A percentile compares a stretch with the other conserved stretches of the same genome.
phyloP scores from a whole-genome alignment of 2,329 filamentous ascomycete genomes.

The Rhexocercosporidium sp. region DNA sequence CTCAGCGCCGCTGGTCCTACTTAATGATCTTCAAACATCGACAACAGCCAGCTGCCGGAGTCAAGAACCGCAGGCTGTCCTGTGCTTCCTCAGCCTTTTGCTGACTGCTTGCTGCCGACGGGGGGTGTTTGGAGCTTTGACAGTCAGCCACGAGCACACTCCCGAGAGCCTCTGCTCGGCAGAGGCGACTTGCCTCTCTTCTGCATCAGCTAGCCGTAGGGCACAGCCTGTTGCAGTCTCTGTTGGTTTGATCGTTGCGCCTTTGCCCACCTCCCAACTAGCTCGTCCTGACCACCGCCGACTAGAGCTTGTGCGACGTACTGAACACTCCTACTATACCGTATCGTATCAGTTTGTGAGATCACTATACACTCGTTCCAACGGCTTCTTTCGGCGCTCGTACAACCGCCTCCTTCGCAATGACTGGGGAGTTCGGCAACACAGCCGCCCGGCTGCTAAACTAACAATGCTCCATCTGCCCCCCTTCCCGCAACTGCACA shows the following conservation, averaged over 20 bases:
- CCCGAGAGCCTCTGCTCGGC: conserved; percentile 18
- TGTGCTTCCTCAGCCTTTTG: conserved; percentile 4
- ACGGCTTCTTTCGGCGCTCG: conserved; percentile 20
- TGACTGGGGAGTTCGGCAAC: conserved; percentile 20
- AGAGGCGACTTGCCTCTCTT: conserved; percentile 6
- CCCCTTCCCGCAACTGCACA: conserved; percentile 6
- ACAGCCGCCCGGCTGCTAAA: conserved; percentile 21
- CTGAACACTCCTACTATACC: not conserved
- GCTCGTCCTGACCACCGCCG: conserved; percentile 23
- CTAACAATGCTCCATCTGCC: conserved; percentile 8
- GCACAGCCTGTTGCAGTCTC: not conserved
- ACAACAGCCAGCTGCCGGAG: not conserved
- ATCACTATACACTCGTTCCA: not conserved
- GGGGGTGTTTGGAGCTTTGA: not conserved
- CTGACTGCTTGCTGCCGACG: not conserved
- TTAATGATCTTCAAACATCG: not conserved
- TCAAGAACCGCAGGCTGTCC: not conserved
- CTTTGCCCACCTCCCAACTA: conserved; percentile 6
- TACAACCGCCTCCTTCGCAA: conserved; percentile 14
- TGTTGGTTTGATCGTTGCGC: conserved; percentile 9
- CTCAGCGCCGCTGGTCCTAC: conserved; percentile 1
- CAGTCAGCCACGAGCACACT: conserved; percentile 2
- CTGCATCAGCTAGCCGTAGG: conserved; percentile 18
- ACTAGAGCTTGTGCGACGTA: conserved; percentile 20
- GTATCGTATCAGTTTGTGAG: not conserved